Evolutionary conservation across 768 basidiomycete genomes (phyloP), one percentile per base, ranked within the genome.

Genomic region (Mycena rosella): DNA sequence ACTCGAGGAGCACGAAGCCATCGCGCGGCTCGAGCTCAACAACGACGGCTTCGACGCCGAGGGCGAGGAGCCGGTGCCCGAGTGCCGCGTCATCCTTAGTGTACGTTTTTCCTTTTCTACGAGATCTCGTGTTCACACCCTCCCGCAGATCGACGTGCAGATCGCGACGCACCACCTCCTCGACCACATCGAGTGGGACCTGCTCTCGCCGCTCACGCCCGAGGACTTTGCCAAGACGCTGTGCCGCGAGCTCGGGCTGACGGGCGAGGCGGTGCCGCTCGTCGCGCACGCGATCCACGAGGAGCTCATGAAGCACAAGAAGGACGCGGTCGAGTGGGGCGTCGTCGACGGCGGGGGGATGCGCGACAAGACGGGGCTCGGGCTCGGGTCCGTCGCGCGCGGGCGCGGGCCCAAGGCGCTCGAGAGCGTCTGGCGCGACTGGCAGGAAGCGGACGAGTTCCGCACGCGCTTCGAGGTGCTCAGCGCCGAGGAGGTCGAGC

Each of bases 161-260:
- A 92, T 99, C 75, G 94, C 91, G 26, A 93, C 91, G 52, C 86
- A 96, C 76, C 95, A 97, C 78, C 85, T 99, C 1, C 84, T 93
- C 63, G 98, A 99, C 80, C 94, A 96, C 75, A 96, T 99, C 71
- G 98, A 99, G 79, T 99, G 97, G 97, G 97, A 99, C 79, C 86
- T 99, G n/a, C 88, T 94, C 51, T 97, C 96, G 5, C 87, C 92
- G 5, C 85, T 98, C 40, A 96, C 95, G 0, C 97, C 97, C 1
- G 93, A 97, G 76, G 84, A 81, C 1, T 99, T 99, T 74, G 88
- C 97, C 0, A 79, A 81, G 42, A 89, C 87, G 55, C 90, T 98
- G 36, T 95, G 94, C 73, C 77, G 84, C 26, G 98, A 99, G 69
- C 87, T 99, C 18, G 96, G 96, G 9, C 85, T 99, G 3, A 85